phyloP scores from a whole-genome alignment of 495 filamentous ascomycete species.

The Penicillium coprophilum region DNA sequence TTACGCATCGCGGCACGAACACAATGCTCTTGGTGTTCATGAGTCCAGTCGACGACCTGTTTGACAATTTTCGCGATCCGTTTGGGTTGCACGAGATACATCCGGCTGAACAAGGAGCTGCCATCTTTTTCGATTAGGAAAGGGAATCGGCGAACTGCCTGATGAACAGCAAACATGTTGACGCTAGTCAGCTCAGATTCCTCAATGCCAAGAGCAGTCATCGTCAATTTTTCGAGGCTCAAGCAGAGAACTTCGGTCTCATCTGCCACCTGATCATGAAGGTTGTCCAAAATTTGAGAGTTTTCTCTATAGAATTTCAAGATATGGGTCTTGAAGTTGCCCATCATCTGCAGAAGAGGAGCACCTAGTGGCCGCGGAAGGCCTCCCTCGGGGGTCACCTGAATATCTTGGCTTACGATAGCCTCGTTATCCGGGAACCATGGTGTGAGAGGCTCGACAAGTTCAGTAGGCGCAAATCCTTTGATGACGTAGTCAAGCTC shows the following conservation, averaged over 20 bases:
- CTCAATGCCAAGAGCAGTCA: slow-evolving; percentile 44
- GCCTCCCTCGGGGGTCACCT: slow-evolving; percentile 43
- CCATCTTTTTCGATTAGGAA: slow-evolving; percentile 51
- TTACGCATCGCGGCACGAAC: slow-evolving; percentile 30
- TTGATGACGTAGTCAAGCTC: slow-evolving; percentile 62
- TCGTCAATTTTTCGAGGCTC: slow-evolving; percentile 64
- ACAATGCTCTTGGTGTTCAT: slow-evolving; percentile 53
- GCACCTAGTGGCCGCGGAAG: slow-evolving; percentile 41
- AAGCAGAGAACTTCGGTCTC: slow-evolving; percentile 50
- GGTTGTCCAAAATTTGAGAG: slow-evolving; percentile 49
- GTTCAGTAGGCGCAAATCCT: slow-evolving; percentile 56
- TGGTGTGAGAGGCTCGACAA: slow-evolving; percentile 58
- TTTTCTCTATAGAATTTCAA: slow-evolving; percentile 46
- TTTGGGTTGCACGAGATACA: slow-evolving; percentile 52
- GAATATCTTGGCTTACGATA: slow-evolving; percentile 41
- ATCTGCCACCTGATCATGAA: slow-evolving; percentile 48
- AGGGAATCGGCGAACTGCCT: slow-evolving; percentile 43
- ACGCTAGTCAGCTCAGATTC: slow-evolving; percentile 47
- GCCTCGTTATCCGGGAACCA: slow-evolving; percentile 57
- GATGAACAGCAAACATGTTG: slow-evolving; percentile 68
- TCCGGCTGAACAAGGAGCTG: slow-evolving; percentile 39
- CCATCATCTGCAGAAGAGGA: slow-evolving; percentile 34
- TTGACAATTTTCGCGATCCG: slow-evolving; percentile 44
- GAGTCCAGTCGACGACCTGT: slow-evolving; percentile 56
- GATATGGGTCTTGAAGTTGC: slow-evolving; percentile 30